phyloP scores from a whole-genome alignment of 2,329 filamentous ascomycete genomes.

The Colletotrichum neosansevieriae region DNA sequence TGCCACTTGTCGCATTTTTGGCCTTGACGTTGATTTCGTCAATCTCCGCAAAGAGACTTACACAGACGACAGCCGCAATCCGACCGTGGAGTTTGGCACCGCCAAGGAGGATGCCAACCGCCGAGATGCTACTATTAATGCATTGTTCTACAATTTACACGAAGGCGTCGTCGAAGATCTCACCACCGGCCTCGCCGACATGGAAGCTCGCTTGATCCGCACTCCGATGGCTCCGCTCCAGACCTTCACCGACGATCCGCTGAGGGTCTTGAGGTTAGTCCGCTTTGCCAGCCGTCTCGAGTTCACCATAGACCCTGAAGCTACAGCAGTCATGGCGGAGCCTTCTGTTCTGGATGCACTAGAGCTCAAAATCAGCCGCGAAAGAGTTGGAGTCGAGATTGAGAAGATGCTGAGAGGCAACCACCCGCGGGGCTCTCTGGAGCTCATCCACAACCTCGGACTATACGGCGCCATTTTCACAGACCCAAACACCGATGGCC shows the following conservation, averaged over 20 bases:
- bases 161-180: conserved; percentile 86
- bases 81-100: conserved; percentile 93
- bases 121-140: conserved; percentile 93
- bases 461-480: conserved; percentile 82
- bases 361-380: conserved; percentile 90
- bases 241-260: conserved; percentile 94
- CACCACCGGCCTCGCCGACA: conserved; percentile 81
- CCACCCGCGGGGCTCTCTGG: conserved; percentile 71
- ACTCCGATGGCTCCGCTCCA: conserved; percentile 90
- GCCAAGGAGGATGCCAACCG: conserved; percentile 89
- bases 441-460: conserved; percentile 73
- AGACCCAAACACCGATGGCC: conserved; percentile 68
- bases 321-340: conserved; percentile 81
- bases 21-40: conserved; percentile 91
- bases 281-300: conserved; percentile 88
- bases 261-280: conserved; percentile 87
- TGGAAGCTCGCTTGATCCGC: conserved; percentile 78
- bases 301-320: conserved; percentile 80
- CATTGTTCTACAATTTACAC: conserved; percentile 94
- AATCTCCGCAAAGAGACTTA: conserved; percentile 95
- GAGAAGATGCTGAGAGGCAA: conserved; percentile 88
- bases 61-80: conserved; percentile 87
- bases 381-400: conserved; percentile 87
- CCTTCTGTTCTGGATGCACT: conserved; percentile 82
- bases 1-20: conserved; percentile 86